These are phyloP conservation scores for Furcasterigmium sp. DNA, from an alignment of 2,329 filamentous ascomycete species.

Conservation along the genomic window DNA sequence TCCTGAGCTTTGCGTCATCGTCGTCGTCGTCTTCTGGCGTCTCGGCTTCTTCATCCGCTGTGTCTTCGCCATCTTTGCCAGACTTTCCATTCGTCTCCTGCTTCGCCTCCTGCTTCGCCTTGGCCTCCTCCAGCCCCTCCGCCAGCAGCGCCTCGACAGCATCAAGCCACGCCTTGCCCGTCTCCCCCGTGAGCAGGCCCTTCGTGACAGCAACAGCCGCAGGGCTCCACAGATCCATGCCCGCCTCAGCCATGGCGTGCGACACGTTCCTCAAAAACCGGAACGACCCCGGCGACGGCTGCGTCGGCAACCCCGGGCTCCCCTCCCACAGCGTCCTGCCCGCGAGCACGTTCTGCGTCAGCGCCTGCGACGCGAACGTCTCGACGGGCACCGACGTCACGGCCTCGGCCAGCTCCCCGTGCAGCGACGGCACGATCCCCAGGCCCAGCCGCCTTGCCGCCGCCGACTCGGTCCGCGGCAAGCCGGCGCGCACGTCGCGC, in stretches of 20 bases:
- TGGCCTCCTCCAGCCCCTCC: constrained; percentile 9
- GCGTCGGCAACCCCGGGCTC: constrained; percentile 62
- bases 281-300: constrained; percentile 72
- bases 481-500: constrained; percentile 64
- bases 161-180: constrained; percentile 45
- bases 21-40: not conserved
- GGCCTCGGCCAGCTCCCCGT: constrained; percentile 52
- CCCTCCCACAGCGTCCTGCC: constrained; percentile 77
- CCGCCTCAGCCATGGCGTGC: constrained; percentile 61
- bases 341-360: constrained; percentile 43
- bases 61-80: not conserved
- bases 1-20: constrained; percentile 19
- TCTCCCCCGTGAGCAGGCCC: constrained; percentile 39
- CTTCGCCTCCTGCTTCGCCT: constrained; percentile 10
- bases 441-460: constrained; percentile 52
- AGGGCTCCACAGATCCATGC: constrained; percentile 77
- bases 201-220: constrained; percentile 62
- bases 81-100: constrained; percentile 6
- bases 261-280: constrained; percentile 63
- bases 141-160: constrained; percentile 27
- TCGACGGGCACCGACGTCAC: constrained; percentile 46
- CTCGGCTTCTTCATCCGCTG: constrained; percentile 1
- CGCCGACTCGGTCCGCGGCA: constrained; percentile 47
- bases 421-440: constrained; percentile 57
- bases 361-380: constrained; percentile 34